Percentiles rank a stretch among this genome's conserved stretches.
phyloP scores from a whole-genome alignment of 208 protist genomes.

The Zelonia costaricensis region DNA sequence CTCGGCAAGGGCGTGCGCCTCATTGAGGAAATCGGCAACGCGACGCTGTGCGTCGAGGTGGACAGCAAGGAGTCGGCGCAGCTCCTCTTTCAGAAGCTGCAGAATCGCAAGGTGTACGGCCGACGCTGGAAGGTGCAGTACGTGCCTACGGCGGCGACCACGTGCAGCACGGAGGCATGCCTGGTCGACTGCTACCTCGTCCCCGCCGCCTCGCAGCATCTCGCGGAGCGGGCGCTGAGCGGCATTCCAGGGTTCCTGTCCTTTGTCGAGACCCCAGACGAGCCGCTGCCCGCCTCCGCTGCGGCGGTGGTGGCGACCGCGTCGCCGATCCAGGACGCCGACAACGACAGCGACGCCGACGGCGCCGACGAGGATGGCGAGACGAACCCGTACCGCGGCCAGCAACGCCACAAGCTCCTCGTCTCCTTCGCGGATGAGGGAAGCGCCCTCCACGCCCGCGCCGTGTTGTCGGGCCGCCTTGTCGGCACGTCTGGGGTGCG shows the following conservation, averaged over 20 bases:
- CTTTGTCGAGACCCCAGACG: slow-evolving; percentile 40
- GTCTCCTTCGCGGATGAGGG: slow-evolving; percentile 86
- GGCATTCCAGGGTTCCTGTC: slow-evolving; percentile 71
- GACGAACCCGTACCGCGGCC: background rate
- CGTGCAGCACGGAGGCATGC: slow-evolving; percentile 56
- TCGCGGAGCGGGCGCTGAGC: slow-evolving; percentile 62
- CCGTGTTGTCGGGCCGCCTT: slow-evolving; percentile 76
- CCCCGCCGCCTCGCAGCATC: slow-evolving; percentile 39
- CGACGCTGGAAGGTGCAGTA: slow-evolving; percentile 81
- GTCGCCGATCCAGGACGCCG: slow-evolving; percentile 27
- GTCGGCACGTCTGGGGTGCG: slow-evolving; percentile 74
- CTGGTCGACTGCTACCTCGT: slow-evolving; percentile 67
- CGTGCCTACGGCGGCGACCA: slow-evolving; percentile 35
- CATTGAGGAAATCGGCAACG: slow-evolving; percentile 75
- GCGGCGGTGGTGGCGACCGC: slow-evolving; percentile 1
- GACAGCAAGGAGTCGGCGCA: slow-evolving; percentile 50
- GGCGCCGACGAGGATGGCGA: slow-evolving; percentile 12
- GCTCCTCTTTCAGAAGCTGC: slow-evolving; percentile 58
- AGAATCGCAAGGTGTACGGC: slow-evolving; percentile 70
- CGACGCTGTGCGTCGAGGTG: slow-evolving; percentile 74
- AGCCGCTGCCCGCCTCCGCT: slow-evolving; percentile 6
- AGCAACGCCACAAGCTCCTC: slow-evolving; percentile 26
- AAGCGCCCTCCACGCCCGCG: slow-evolving; percentile 76
- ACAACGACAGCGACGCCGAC: slow-evolving; percentile 25
- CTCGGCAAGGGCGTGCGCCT: slow-evolving; percentile 36